Conservation (phyloP, 1,284 basidiomycete genomes). For the Sporisorium scitamineum region DNA sequence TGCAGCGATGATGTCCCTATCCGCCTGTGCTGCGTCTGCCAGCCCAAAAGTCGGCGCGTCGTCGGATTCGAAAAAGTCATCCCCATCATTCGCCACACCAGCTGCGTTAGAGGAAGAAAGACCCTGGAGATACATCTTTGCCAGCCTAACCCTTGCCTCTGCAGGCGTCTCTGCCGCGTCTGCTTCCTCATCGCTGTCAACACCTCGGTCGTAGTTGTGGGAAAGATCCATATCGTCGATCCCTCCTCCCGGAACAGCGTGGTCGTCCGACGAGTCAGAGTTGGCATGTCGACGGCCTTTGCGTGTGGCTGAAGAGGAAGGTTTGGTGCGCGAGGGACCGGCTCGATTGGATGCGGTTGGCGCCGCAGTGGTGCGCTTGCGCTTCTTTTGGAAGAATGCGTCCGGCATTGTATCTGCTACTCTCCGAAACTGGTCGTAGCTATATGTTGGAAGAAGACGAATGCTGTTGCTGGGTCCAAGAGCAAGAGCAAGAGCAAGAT, state of each 20-base stretch:
- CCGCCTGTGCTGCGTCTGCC: conserved; percentile 92
- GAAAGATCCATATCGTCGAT: conserved; percentile 62
- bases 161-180: conserved; percentile 80
- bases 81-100: conserved; percentile 9
- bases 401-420: conserved; percentile 60
- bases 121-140: conserved; percentile 87
- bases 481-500: too few relatives aligned
- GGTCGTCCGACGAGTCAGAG: conserved; percentile 22
- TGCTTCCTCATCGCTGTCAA: conserved; percentile 55
- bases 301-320: conserved; percentile 10
- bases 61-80: conserved; percentile 53
- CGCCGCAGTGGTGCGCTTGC: conserved; percentile 55
- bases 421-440: too few relatives aligned
- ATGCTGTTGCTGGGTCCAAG: neutral
- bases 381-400: conserved; percentile 69
- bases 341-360: conserved; percentile 11
- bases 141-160: conserved; percentile 89
- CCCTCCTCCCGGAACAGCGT: conserved; percentile 29
- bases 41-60: conserved; percentile 70
- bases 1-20: conserved; percentile 89
- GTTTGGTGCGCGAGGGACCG: conserved; percentile 28
- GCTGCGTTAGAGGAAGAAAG: conserved; percentile 71
- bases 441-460: too few relatives aligned
- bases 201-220: conserved; percentile 48
- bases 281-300: conserved; percentile 25